Evolutionary conservation across 345 rosid genomes (phyloP), one percentile per base, ranked within the genome.

Genomic region (Kernera saxatilis): DNA sequence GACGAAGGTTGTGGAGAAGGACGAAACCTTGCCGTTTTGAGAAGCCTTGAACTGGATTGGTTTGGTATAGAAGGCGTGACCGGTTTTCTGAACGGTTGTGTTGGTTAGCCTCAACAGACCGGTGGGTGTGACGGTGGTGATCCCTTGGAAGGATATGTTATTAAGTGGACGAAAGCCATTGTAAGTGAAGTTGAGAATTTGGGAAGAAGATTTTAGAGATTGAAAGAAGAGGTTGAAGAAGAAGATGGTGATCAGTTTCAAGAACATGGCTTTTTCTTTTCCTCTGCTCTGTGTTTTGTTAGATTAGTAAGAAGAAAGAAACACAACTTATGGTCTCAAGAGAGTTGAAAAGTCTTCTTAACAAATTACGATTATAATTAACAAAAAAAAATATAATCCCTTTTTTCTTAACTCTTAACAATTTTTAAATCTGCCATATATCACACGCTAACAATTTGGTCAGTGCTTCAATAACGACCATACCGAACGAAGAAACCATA

Each of bases 21-120:
- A 88, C 41, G 80, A 74, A 32, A 74, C 82, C 61, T 55, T 68
- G 11, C 82, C 84, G 15, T 32, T 72, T 3, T 55, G 65, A 1
- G 85, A 74, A 76, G 72, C 66, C 82, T 84, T 90, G 83, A 90
- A 79, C 63, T 64, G 78, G 51, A 90, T 7, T 3, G 82, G 83
- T 5, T 81, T 71, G n/a, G 75, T 33, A 75, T 80, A 82, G 60
- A 90, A 90, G 50, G 93, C 93, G 23, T 85, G 93, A 17, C 96
- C 92, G 45, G 66, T 50, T 29, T 74, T 19, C 14, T 88, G 76
- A 27, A 55, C 39, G 19, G 84, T 83, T 17, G 57, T 64, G 62
- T 84, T 81, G 18, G 93, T 90, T 50, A 90, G 67, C 51, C 59
- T 56, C 10, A 90, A 79, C 44, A 87, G 43, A 64, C 93, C 90